Evolutionary conservation across 805 yeast species (phyloP).

Genomic region (Schwanniomyces sp.): DNA sequence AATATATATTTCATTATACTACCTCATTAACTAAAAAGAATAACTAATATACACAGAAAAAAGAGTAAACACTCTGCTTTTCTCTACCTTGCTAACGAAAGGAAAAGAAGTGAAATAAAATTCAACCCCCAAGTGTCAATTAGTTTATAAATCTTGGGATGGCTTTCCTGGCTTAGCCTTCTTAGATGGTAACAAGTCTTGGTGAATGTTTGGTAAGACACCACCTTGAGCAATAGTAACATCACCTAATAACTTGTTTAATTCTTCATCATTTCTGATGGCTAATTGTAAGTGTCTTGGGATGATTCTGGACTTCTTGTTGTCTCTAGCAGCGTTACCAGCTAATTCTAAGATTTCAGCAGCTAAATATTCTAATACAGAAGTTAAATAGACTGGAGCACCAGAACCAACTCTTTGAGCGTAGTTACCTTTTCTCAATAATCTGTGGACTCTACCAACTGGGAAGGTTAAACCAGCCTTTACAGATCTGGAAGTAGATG

Average conservation of each 20-base stretch:
- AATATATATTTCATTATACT: constrained; percentile 8
- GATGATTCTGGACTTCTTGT: constrained; percentile 97
- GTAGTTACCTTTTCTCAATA: constrained; percentile 94
- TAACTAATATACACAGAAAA: constrained; percentile 15
- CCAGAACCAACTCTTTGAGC: constrained; percentile 99
- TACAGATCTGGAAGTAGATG: constrained; percentile 96
- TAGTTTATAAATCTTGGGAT: constrained; percentile 61
- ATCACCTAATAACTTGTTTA: constrained; percentile 87
- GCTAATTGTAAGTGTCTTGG: constrained; percentile 99
- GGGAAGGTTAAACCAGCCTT: constrained; percentile 99
- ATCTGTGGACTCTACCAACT: constrained; percentile 98
- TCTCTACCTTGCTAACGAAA: constrained; percentile 1
- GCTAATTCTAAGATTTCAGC: constrained; percentile 98
- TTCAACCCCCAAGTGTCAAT: neutral
- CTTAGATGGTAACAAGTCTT: constrained; percentile 84
- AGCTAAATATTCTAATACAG: constrained; percentile 94
- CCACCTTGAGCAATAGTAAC: constrained; percentile 99
- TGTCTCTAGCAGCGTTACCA: constrained; percentile 98
- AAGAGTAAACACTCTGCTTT: constrained; percentile 1
- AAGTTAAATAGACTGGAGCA: constrained; percentile 97
- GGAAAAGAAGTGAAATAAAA: constrained; percentile 1
- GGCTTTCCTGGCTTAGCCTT: constrained; percentile 58
- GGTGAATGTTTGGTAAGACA: constrained; percentile 97
- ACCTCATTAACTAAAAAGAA: constrained; percentile 13
- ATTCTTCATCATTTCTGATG: constrained; percentile 98